Percentiles rank a stretch among this genome's conserved stretches.
Evolutionary conservation across 192 early-diverging fungal species (phyloP).

Genomic region (Phlyctochytrium planicorne): DNA sequence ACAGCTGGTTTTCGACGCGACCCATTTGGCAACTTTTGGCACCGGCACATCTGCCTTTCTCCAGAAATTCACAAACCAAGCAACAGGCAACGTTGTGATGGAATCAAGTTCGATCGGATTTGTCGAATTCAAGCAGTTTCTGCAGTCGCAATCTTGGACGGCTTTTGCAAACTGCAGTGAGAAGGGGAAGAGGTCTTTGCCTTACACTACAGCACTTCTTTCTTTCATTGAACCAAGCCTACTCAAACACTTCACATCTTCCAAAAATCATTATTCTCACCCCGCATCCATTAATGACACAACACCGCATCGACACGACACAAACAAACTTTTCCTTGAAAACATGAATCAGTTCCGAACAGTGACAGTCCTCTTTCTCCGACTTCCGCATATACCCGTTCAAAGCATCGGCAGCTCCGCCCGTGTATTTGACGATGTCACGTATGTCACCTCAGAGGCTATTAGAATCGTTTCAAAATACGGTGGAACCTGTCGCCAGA

Average conservation of each 20-base stretch:
- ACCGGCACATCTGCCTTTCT: too few relatives aligned
- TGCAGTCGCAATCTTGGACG: neutral
- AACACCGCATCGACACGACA: too few relatives aligned
- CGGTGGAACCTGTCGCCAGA: conserved; percentile 26
- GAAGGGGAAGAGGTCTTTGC: neutral
- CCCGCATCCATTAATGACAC: too few relatives aligned
- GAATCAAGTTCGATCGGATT: neutral
- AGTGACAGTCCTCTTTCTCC: neutral
- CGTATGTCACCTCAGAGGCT: neutral
- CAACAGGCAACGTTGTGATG: too few relatives aligned
- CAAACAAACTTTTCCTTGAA: too few relatives aligned
- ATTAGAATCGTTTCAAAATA: conserved; percentile 7
- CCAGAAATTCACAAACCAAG: too few relatives aligned
- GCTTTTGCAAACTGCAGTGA: neutral
- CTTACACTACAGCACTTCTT: neutral
- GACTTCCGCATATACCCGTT: too few relatives aligned
- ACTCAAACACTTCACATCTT: neutral
- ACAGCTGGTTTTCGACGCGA: too few relatives aligned
- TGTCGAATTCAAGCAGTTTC: neutral
- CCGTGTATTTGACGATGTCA: neutral
- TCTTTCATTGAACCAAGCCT: too few relatives aligned
- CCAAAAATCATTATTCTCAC: too few relatives aligned
- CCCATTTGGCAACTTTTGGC: too few relatives aligned
- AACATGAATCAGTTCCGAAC: neutral
- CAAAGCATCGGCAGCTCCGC: too few relatives aligned